phyloP scores from a whole-genome alignment of 1,284 basidiomycete genomes.

The Leccinum griseonigrum region DNA sequence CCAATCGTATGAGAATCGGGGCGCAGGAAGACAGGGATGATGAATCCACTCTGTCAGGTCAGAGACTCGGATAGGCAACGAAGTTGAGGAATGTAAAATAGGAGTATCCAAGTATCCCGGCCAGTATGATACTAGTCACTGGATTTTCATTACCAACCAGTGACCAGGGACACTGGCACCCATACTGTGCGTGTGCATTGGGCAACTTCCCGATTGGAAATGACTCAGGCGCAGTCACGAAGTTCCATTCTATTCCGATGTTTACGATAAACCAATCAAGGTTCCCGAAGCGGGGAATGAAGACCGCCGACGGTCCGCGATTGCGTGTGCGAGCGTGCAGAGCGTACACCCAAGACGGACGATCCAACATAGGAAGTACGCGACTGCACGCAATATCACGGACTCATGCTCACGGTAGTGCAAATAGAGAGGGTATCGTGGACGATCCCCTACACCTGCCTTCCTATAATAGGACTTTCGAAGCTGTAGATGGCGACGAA shows the following conservation, averaged over 20 bases:
- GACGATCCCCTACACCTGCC: neutral
- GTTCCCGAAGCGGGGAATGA: neutral
- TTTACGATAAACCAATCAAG: neutral
- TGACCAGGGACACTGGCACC: neutral
- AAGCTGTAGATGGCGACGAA: neutral
- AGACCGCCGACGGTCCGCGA: neutral
- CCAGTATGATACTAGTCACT: neutral
- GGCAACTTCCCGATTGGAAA: neutral
- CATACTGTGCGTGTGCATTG: neutral
- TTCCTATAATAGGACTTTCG: conserved; percentile 4
- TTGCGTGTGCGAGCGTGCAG: neutral
- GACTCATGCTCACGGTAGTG: neutral
- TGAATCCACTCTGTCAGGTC: neutral
- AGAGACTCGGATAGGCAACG: neutral
- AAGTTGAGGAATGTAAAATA: neutral
- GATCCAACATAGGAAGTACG: neutral
- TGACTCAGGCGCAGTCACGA: neutral
- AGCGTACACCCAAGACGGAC: neutral
- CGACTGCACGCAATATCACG: neutral
- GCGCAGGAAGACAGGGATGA: conserved; percentile 5
- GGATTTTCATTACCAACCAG: neutral
- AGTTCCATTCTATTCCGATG: neutral
- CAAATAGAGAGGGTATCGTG: neutral
- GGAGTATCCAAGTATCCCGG: neutral
- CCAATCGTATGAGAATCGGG: conserved; percentile 14